Base-by-base conservation (phyloP, 768 basidiomycete species). In the Psilocybe azurescens region DNA sequence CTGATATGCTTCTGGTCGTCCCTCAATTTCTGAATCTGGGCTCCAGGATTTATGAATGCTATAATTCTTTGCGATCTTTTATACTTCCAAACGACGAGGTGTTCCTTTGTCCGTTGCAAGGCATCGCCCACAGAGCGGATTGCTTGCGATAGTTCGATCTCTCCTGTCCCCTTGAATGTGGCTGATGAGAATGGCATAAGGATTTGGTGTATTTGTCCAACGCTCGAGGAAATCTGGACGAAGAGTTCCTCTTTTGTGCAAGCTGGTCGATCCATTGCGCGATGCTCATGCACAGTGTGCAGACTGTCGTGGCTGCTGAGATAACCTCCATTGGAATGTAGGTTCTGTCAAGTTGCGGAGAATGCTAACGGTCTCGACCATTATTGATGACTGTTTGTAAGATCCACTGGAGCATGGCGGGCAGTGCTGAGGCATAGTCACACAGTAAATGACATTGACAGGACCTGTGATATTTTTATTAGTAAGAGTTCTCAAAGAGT, bases 261-360 rank as follows among this genome's bases (percentile, higher is more conserved):
- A 47, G 60, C 16, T 61, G 53, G 33, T 61, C 60, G 33, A 61
- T 49, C 60, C 60, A 61, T 29, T 38, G 36, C n/a, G 14, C 32
- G 33, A 61, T 55, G 20, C 18, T 44, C 30, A 44, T 54, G 46
- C 60, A 61, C 14, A 61, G 13, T 7, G 60, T 20, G 30, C 41
- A 55, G 48, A 61, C 60, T 0, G 60, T 61, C 13, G 54, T 39
- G 13, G 60, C 60, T 33, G 48, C 44, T 28, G 60, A 20, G 20
- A 61, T 33, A 10, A 61, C 53, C n/a, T 55, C 60, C 60, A 61
- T 61, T 8, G 30, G 54, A 44, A 11, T 0, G 3, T 36, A 36
- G 6, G 33, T 7, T 7, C 0, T 36, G 33, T 36, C 7, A 36
- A 48, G 14, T 4, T 0, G 24, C 14, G 7, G 7, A 8, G 0